phyloP scores from a whole-genome alignment of 495 filamentous ascomycete species.

The Parmelia sp. region DNA sequence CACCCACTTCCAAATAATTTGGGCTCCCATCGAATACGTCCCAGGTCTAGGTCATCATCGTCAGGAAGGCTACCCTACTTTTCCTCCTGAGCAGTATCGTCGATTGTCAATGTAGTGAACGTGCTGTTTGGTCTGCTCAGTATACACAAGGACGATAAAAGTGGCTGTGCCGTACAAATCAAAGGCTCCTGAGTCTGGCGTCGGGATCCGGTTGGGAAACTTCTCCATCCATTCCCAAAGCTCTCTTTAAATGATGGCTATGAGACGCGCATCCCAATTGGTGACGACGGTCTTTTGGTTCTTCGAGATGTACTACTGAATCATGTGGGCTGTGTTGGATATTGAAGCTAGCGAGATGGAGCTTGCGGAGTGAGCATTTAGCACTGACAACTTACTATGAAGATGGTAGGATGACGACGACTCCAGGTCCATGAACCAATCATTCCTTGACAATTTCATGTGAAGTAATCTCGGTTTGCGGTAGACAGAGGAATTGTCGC shows the following conservation, averaged over 20 bases:
- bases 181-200: constrained; percentile 44
- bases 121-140: constrained; percentile 49
- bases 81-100: constrained; percentile 38
- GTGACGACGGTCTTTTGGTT: constrained; percentile 44
- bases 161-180: constrained; percentile 50
- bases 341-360: constrained; percentile 32
- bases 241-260: constrained; percentile 41
- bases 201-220: constrained; percentile 42
- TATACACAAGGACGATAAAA: constrained; percentile 37
- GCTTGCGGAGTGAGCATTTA: too few species aligned
- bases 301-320: constrained; percentile 59
- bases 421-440: background rate
- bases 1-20: constrained; percentile 23
- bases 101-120: constrained; percentile 47
- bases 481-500: background rate
- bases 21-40: constrained; percentile 22
- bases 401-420: background rate
- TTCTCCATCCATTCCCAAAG: constrained; percentile 50
- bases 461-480: too few species aligned
- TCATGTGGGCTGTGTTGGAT: constrained; percentile 45
- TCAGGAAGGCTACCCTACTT: constrained; percentile 40
- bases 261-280: constrained; percentile 43
- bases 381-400: too few species aligned
- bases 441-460: background rate
- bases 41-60: constrained; percentile 35